A percentile compares a stretch with the other conserved stretches of the same genome.
Evolutionary conservation across 2,329 filamentous ascomycete genomes (phyloP).

Genomic region (Aspergillus sp.): DNA sequence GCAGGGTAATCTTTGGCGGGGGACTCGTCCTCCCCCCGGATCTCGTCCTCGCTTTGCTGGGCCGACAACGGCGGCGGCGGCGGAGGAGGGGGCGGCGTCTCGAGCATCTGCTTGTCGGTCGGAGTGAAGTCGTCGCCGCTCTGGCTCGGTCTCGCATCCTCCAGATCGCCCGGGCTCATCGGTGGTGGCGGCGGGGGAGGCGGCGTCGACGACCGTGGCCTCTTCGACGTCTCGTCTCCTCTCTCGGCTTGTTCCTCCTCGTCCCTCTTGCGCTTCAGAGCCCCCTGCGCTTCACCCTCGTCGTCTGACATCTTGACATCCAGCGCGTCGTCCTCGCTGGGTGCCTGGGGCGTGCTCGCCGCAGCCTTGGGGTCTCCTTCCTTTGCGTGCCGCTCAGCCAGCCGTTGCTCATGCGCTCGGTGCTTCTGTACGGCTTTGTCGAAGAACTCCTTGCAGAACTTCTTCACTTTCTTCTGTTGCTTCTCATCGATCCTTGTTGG

Average conservation of each 20-base stretch:
- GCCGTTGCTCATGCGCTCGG: slow-evolving; percentile 64
- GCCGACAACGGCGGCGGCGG: slow-evolving; percentile 31
- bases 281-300: slow-evolving; percentile 24
- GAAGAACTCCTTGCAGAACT: slow-evolving; percentile 79
- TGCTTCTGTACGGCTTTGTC: slow-evolving; percentile 82
- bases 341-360: slow-evolving; percentile 22
- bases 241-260: slow-evolving; percentile 33
- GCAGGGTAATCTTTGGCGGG: slow-evolving; percentile 3
- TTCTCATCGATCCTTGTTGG: slow-evolving; percentile 74
- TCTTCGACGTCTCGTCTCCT: slow-evolving; percentile 43
- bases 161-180: slow-evolving; percentile 16
- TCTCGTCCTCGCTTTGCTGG: slow-evolving; percentile 18
- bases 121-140: slow-evolving; percentile 19
- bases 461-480: slow-evolving; percentile 78
- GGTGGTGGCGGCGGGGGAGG: slow-evolving; percentile 27
- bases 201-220: slow-evolving; percentile 48
- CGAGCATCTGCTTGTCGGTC: slow-evolving; percentile 16
- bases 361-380: slow-evolving; percentile 17
- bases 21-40: slow-evolving; percentile 4
- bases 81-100: slow-evolving; percentile 28
- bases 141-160: slow-evolving; percentile 15
- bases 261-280: slow-evolving; percentile 62
- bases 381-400: slow-evolving; percentile 46
- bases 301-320: slow-evolving; percentile 44
- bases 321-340: slow-evolving; percentile 15